phyloP scores from a whole-genome alignment of 345 rosid genomes.

The Populus tremula region DNA sequence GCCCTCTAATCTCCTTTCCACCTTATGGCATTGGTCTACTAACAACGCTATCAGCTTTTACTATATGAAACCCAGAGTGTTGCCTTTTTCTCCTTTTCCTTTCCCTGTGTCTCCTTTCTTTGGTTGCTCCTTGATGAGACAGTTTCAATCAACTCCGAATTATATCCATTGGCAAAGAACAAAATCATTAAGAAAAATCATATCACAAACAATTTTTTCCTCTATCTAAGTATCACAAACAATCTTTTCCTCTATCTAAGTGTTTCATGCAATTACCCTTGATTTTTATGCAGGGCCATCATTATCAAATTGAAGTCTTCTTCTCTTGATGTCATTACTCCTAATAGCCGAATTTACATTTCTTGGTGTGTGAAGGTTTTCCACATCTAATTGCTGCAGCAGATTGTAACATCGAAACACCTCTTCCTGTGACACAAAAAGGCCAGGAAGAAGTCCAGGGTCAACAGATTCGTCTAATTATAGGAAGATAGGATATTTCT shows the following conservation, averaged over 20 bases:
- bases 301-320: slow-evolving; percentile 24
- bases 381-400: slow-evolving; percentile 38
- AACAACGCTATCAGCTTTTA: slow-evolving; percentile 17
- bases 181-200: neutral
- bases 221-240: slow-evolving; percentile 4
- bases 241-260: slow-evolving; percentile 4
- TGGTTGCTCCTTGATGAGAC: neutral
- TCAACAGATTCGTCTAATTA: neutral
- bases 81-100: slow-evolving; percentile 12
- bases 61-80: slow-evolving; percentile 19
- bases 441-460: neutral
- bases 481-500: neutral
- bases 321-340: slow-evolving; percentile 30
- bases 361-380: slow-evolving; percentile 9
- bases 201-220: neutral
- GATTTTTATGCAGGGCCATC: slow-evolving; percentile 17
- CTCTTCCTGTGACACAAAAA: slow-evolving; percentile 43
- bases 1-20: neutral
- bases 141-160: slow-evolving; percentile 18
- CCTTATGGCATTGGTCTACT: slow-evolving; percentile 12
- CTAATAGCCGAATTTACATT: slow-evolving; percentile 5
- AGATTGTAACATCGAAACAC: slow-evolving; percentile 45
- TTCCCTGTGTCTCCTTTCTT: slow-evolving; percentile 15
- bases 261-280: slow-evolving; percentile 14
- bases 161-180: neutral